phyloP scores from a whole-genome alignment of 2,329 filamentous ascomycete genomes.

The Dissoconium aciculare region DNA sequence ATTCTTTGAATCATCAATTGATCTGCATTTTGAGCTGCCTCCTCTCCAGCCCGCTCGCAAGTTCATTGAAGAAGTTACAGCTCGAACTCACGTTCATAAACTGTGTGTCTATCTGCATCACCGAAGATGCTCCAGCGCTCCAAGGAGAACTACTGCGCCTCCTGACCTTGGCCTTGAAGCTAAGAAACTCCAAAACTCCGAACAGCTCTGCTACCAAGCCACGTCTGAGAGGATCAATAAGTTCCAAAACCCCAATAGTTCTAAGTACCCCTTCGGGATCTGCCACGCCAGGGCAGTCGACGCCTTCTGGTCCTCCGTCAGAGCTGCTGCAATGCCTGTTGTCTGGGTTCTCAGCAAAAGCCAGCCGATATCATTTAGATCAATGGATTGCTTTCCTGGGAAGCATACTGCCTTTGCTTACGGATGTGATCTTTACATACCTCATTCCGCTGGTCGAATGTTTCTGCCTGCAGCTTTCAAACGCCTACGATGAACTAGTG shows the following conservation, averaged over 20 bases:
- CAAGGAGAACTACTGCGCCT: conserved; percentile 54
- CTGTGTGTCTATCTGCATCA: conserved; percentile 13
- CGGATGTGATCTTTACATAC: conserved; percentile 74
- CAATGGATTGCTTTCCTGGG: conserved; percentile 81
- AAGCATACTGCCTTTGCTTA: conserved; percentile 71
- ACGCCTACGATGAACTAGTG: conserved; percentile 57
- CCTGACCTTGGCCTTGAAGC: conserved; percentile 57
- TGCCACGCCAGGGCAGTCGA: background rate
- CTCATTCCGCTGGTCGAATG: conserved; percentile 83
- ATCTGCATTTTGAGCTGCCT: conserved; percentile 14
- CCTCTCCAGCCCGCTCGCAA: conserved; percentile 9
- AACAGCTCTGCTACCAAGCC: too few species aligned
- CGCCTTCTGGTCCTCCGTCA: conserved; percentile 42
- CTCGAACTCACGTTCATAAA: conserved; percentile 17
- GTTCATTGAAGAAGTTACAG: conserved; percentile 11
- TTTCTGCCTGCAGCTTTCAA: conserved; percentile 61
- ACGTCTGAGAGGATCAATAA: conserved; percentile 6
- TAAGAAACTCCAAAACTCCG: conserved; percentile 23
- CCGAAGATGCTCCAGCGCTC: conserved; percentile 9
- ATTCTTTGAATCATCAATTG: conserved; percentile 7
- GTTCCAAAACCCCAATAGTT: background rate
- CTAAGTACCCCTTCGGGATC: background rate
- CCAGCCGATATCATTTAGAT: conserved; percentile 64
- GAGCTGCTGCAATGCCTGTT: conserved; percentile 72
- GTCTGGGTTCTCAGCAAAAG: conserved; percentile 59